Base-by-base conservation (phyloP, 306 rosid genomes). In the Citrullus amarus region DNA sequence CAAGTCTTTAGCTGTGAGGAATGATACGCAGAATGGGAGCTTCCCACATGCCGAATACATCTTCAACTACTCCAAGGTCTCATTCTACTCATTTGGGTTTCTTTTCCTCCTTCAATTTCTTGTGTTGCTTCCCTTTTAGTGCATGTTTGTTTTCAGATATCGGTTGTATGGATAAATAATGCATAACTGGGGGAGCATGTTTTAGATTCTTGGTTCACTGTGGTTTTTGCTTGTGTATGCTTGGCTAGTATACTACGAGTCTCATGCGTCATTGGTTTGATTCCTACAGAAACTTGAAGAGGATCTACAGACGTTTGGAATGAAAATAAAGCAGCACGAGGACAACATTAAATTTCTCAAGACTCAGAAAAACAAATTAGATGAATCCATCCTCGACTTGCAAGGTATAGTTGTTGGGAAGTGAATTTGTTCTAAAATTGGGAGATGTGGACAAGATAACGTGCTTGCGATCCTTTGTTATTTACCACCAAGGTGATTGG, bases 291-390 rank as follows among this genome's bases (percentile, higher is more conserved):
- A 79, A 82, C 89, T 91, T 61, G 91, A 95, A 88, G 96, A 85
- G 74, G 97, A 90, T 82, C 86, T 95, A 28, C 93, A 83, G 18
- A 58, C 6, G 60, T 82, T 92, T 32, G 97, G 97, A 80, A 38
- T 71, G 79, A 88, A 91, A 86, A 88, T 95, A 57, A 92, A 91
- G 83, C 86, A 86, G 83, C 97, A 90, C 12, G 99, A 95, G 78
- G 97, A 91, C 51, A 86, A 68, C 84, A 22, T 92, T 56, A 83
- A 74, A 74, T 76, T 65, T 81, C 80, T 95, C 69, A 89, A 84
- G 69, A 75, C 86, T 71, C 89, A 91, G 82, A 91, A 69, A 61
- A 82, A 36, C 83, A 90, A 92, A 81, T 79, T 91, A 22, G 93
- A 95, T 0, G 91, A 91, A n/a, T 76, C 89, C 77, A 88, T 92